A percentile compares a stretch with the other conserved stretches of the same genome.
Evolutionary conservation across 345 rosid species (phyloP).

Genomic region (Zanthoxylum bungeanum): DNA sequence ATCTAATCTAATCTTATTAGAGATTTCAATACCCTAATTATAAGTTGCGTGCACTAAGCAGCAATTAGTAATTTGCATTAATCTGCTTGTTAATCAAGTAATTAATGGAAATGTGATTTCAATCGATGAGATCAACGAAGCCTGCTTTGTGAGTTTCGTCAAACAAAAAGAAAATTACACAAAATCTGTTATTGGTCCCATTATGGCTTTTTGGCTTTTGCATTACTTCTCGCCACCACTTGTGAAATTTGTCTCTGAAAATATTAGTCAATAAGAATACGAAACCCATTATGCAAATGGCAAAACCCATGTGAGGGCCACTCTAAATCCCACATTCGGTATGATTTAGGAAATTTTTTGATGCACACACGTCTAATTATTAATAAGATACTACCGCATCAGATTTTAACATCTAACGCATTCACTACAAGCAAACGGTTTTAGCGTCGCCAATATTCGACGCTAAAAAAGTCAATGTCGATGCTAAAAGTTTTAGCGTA

Average conservation of each 20-base stretch:
- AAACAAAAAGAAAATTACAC: background rate
- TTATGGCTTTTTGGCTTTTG: background rate
- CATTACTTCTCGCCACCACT: too few relatives aligned
- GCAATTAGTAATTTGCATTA: background rate
- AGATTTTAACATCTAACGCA: too few relatives aligned
- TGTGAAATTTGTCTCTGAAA: too few relatives aligned
- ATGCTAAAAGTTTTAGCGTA: too few relatives aligned
- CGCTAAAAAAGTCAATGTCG: too few relatives aligned
- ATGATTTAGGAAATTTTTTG: background rate
- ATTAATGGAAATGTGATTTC: background rate
- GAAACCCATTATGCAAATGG: background rate
- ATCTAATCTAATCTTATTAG: background rate
- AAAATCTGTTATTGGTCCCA: background rate
- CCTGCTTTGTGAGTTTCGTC: slow-evolving; percentile 4
- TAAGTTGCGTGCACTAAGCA: slow-evolving; percentile 1
- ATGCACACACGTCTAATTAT: too few relatives aligned
- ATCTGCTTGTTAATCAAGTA: background rate
- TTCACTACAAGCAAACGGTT: too few relatives aligned
- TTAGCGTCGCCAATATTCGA: too few relatives aligned
- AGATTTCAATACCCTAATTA: background rate
- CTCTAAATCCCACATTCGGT: background rate
- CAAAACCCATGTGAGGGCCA: background rate
- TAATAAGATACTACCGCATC: too few relatives aligned
- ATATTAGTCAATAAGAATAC: background rate
- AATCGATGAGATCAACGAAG: background rate